These are phyloP conservation scores for Metroxylon sagu DNA, from an alignment of 176 grass and related monocot species.

Conservation along the genomic window DNA sequence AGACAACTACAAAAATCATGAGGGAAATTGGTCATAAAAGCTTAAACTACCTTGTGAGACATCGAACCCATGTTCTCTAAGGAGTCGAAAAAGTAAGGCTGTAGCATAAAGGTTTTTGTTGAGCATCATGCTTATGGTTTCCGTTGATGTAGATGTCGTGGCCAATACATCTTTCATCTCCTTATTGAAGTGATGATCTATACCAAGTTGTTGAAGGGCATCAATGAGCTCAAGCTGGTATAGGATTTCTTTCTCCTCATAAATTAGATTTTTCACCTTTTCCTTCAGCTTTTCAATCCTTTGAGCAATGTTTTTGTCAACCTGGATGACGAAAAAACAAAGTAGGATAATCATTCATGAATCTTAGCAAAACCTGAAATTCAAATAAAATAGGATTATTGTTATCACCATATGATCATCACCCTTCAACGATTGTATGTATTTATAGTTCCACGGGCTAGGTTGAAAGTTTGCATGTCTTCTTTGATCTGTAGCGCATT, in stretches of 20 bases:
- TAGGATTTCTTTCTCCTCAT: neutral
- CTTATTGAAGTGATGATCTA: conserved; percentile 34
- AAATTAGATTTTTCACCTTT: conserved; percentile 14
- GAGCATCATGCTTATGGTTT: neutral
- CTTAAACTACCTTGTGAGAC: conserved; percentile 23
- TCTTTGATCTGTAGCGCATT: too few relatives aligned
- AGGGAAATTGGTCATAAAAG: neutral
- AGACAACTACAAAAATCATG: too few relatives aligned
- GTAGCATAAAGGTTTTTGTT: conserved; percentile 19
- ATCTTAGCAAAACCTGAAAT: too few relatives aligned
- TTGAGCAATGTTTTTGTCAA: too few relatives aligned
- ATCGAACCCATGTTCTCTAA: conserved; percentile 24
- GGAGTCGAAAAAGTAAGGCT: conserved; percentile 29
- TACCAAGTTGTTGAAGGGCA: conserved; percentile 29
- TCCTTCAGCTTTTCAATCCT: conserved; percentile 1
- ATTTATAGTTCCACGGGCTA: too few relatives aligned
- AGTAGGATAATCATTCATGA: too few relatives aligned
- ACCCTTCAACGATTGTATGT: too few relatives aligned
- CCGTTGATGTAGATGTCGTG: conserved; percentile 1
- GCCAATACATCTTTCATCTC: conserved; percentile 17
- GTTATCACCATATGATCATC: too few relatives aligned
- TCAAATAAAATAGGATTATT: too few relatives aligned
- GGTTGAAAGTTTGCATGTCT: too few relatives aligned
- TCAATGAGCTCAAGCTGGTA: conserved; percentile 15
- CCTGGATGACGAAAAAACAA: too few relatives aligned